Evolutionary conservation across 352 stramenopile species (phyloP).

Genomic region (Globisporangium nunn): DNA sequence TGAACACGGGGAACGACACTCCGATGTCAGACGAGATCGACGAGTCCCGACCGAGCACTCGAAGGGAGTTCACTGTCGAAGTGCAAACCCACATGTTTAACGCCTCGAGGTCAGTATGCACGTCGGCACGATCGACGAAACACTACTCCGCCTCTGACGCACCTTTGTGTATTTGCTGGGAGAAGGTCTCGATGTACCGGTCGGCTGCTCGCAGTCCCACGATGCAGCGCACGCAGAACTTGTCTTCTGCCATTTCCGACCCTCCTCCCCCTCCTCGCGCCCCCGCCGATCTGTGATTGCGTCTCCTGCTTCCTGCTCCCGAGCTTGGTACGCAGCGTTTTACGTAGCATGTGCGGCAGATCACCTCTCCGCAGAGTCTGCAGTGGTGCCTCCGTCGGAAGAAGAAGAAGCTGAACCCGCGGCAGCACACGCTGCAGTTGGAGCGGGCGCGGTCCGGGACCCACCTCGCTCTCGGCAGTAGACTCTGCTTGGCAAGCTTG

Average conservation of each 20-base stretch:
- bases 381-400: slow-evolving; percentile 41
- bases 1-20: background rate
- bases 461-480: slow-evolving; percentile 25
- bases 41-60: slow-evolving; percentile 11
- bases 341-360: slow-evolving; percentile 48
- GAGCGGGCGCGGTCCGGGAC: slow-evolving; percentile 25
- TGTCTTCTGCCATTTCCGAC: slow-evolving; percentile 25
- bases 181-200: slow-evolving; percentile 23
- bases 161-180: slow-evolving; percentile 26
- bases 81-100: background rate
- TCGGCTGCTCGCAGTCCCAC: slow-evolving; percentile 35
- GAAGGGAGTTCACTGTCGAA: slow-evolving; percentile 12
- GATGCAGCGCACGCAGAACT: slow-evolving; percentile 54
- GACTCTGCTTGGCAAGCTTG: slow-evolving; percentile 35
- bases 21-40: slow-evolving; percentile 17
- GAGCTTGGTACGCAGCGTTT: slow-evolving; percentile 22
- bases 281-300: background rate
- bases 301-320: background rate
- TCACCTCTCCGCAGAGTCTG: slow-evolving; percentile 37
- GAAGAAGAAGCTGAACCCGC: slow-evolving; percentile 16
- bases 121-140: background rate
- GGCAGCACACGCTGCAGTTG: slow-evolving; percentile 17
- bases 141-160: background rate
- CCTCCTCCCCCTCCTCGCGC: background rate
- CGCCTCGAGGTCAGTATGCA: background rate